phyloP scores from a whole-genome alignment of 352 stramenopile genomes.

The Phytopythium delawarense region DNA sequence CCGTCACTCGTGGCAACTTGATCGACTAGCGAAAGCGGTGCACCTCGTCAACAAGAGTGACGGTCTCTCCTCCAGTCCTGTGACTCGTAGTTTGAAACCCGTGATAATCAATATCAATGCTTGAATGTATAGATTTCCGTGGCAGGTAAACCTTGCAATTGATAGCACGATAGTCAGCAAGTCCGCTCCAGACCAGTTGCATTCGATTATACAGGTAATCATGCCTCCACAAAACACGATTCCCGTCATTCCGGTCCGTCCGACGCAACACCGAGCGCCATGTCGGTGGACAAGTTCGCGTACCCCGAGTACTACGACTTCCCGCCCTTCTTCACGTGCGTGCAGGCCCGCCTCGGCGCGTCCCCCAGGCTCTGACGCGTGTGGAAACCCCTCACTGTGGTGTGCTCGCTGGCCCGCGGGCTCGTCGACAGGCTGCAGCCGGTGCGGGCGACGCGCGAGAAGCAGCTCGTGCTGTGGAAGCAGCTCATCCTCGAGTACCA shows the following conservation, averaged over 20 bases:
- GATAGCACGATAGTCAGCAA: no score
- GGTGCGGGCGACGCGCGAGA: conserved; percentile 78
- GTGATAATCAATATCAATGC: no score
- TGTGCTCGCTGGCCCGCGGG: no score
- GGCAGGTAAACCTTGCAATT: no score
- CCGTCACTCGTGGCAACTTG: not conserved
- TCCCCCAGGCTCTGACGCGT: not conserved
- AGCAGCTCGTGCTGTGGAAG: conserved; percentile 86
- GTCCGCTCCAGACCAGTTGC: no score
- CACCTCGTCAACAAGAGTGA: not conserved
- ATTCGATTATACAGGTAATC: no score
- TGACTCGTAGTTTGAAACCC: not conserved
- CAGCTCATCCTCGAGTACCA: conserved; percentile 84
- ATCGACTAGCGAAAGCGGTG: not conserved
- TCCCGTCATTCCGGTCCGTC: no score
- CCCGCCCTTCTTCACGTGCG: conserved; percentile 82
- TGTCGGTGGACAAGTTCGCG: conserved; percentile 66
- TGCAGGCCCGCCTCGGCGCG: not conserved
- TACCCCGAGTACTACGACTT: conserved; percentile 89
- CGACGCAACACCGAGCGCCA: not conserved
- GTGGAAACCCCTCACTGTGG: no score
- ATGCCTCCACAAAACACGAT: no score
- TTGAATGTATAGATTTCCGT: no score
- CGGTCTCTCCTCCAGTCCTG: not conserved
- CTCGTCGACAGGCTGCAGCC: conserved; percentile 49